phyloP scores from a whole-genome alignment of 345 rosid genomes.

The Syzygium grande region DNA sequence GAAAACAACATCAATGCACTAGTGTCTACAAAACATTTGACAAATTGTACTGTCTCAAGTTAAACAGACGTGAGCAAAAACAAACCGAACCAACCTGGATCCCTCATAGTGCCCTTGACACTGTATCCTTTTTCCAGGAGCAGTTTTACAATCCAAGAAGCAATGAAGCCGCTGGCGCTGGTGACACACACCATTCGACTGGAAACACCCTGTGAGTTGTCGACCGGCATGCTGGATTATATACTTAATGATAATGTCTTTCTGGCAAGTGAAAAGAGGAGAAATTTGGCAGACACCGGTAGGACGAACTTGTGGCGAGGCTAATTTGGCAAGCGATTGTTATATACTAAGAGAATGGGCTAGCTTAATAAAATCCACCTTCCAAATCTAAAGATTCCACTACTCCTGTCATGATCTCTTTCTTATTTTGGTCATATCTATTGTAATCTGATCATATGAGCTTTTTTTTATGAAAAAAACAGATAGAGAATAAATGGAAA shows the following conservation, averaged over 20 bases:
- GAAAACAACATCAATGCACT: neutral
- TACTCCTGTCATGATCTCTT: neutral
- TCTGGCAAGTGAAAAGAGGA: neutral
- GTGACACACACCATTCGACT: slow-evolving; percentile 69
- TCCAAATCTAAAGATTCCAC: neutral
- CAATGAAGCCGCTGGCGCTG: slow-evolving; percentile 90
- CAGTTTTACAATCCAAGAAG: slow-evolving; percentile 83
- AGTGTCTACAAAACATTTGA: neutral
- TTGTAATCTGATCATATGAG: neutral
- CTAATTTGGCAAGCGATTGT: neutral
- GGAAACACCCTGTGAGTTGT: neutral
- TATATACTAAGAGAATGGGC: no score
- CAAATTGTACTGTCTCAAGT: neutral
- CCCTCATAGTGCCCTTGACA: slow-evolving; percentile 74
- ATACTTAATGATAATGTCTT: neutral
- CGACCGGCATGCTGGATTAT: neutral
- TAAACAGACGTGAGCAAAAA: neutral
- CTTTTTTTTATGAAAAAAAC: neutral
- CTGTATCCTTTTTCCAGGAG: slow-evolving; percentile 66
- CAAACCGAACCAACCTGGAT: slow-evolving; percentile 39
- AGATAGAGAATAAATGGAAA: neutral
- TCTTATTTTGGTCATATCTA: no score
- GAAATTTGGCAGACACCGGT: neutral
- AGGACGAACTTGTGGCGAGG: neutral
- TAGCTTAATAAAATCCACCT: neutral